Conservation (phyloP, 352 stramenopile species). For the Pythium biforme region DNA sequence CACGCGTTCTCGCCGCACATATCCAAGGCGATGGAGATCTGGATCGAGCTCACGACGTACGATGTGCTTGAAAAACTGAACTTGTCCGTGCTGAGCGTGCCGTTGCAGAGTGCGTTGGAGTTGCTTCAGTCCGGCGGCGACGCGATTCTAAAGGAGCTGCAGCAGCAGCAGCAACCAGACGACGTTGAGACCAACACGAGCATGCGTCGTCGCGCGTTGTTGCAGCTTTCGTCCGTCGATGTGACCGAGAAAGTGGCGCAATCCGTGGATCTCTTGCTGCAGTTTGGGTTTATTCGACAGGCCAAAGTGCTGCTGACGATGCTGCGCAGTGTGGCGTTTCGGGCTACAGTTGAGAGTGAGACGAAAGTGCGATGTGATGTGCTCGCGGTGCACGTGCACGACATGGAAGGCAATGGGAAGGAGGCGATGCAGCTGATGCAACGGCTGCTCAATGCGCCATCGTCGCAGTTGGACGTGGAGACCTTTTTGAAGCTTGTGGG, state of each 20-base stretch:
- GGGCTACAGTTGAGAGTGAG: conserved; percentile 1
- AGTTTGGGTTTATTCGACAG: conserved; percentile 56
- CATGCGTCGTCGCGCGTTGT: conserved; percentile 17
- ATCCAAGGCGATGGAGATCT: conserved; percentile 41
- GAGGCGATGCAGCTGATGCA: background rate
- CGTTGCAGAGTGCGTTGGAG: conserved; percentile 56
- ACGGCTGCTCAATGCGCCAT: background rate
- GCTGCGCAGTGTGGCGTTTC: conserved; percentile 38
- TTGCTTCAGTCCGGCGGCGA: conserved; percentile 41
- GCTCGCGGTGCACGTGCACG: conserved; percentile 1
- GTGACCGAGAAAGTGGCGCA: conserved; percentile 34
- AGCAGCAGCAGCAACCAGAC: conserved; percentile 26
- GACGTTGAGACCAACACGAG: background rate
- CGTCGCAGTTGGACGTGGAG: conserved; percentile 8
- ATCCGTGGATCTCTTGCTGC: conserved; percentile 36
- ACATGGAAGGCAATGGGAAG: conserved; percentile 15
- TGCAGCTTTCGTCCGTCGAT: conserved; percentile 30
- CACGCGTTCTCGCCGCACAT: conserved; percentile 34
- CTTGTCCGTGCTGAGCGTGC: conserved; percentile 34
- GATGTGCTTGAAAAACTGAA: conserved; percentile 48
- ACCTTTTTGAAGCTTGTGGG: conserved; percentile 6
- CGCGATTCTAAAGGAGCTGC: conserved; percentile 47
- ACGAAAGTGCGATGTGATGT: conserved; percentile 1
- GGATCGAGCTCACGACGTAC: conserved; percentile 55
- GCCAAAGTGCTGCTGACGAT: conserved; percentile 50